These are phyloP conservation scores for Aureobasidium sp. DNA, from an alignment of 2,329 filamentous ascomycete species.

Conservation along the genomic window DNA sequence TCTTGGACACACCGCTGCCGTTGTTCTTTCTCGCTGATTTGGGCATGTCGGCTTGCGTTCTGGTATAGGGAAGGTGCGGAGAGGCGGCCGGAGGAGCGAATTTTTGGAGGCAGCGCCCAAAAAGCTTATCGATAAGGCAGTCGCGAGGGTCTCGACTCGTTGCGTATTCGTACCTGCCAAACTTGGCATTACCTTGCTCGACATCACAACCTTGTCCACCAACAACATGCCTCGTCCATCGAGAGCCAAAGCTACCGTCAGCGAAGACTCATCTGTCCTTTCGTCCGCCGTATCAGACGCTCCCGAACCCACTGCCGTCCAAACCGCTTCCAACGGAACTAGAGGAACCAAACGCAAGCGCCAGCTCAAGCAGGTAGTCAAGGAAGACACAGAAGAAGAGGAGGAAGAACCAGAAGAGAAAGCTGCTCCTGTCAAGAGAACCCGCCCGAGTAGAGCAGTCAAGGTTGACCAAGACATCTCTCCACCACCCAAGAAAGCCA, in stretches of 20 bases:
- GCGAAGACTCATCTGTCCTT: conserved; percentile 11
- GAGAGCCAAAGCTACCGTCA: background rate
- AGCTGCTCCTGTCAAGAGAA: conserved; percentile 10
- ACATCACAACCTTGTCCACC: background rate
- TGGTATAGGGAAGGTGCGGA: conserved; percentile 1
- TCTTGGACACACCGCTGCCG: conserved; percentile 26
- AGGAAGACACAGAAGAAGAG: conserved; percentile 6
- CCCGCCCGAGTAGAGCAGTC: conserved; percentile 13
- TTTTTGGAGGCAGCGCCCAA: conserved; percentile 2
- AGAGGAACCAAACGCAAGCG: conserved; percentile 9
- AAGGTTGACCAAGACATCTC: background rate
- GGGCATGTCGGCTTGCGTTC: conserved; percentile 31
- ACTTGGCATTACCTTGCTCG: background rate
- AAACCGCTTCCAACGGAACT: background rate
- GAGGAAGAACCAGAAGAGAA: conserved; percentile 12
- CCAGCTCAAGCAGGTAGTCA: conserved; percentile 5
- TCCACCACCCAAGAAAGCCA: background rate
- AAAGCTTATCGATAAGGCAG: conserved; percentile 14
- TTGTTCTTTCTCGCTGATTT: conserved; percentile 31
- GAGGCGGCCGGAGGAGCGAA: background rate
- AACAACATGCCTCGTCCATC: conserved; percentile 6
- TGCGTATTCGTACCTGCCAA: background rate
- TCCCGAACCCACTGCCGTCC: background rate
- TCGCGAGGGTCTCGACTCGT: background rate
- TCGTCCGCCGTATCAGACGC: conserved; percentile 5